phyloP scores from a whole-genome alignment of 2,329 filamentous ascomycete genomes.

The Aspergillus aculeatus region DNA sequence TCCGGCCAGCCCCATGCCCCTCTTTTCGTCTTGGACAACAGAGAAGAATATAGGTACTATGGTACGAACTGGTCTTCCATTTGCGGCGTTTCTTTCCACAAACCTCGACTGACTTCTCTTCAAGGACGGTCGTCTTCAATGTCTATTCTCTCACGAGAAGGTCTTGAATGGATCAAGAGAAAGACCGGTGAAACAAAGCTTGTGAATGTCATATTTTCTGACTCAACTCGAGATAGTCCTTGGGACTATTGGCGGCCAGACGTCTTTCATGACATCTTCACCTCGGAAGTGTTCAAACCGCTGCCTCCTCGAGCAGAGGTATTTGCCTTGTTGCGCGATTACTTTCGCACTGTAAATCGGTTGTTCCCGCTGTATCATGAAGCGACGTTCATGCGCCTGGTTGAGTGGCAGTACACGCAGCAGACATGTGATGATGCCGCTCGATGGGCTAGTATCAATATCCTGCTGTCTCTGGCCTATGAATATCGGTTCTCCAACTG shows the following conservation, averaged over 20 bases:
- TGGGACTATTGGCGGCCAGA: slow-evolving; percentile 97
- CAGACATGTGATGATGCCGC: slow-evolving; percentile 91
- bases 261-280: slow-evolving; percentile 87
- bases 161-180: slow-evolving; percentile 93
- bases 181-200: slow-evolving; percentile 93
- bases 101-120: neutral
- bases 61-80: slow-evolving; percentile 15
- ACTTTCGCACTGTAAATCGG: slow-evolving; percentile 95
- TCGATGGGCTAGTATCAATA: slow-evolving; percentile 95
- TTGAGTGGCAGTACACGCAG: slow-evolving; percentile 86
- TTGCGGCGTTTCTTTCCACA: neutral
- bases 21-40: slow-evolving; percentile 84
- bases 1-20: slow-evolving; percentile 60
- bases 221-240: slow-evolving; percentile 80
- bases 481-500: slow-evolving; percentile 89
- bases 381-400: slow-evolving; percentile 91
- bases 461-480: slow-evolving; percentile 83
- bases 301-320: slow-evolving; percentile 83
- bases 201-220: slow-evolving; percentile 78
- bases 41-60: slow-evolving; percentile 88
- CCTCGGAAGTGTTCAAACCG: slow-evolving; percentile 73
- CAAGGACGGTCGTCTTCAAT: slow-evolving; percentile 87
- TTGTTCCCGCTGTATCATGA: slow-evolving; percentile 96
- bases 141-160: slow-evolving; percentile 93
- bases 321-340: slow-evolving; percentile 80